Evolutionary conservation across 345 rosid genomes (phyloP).

Genomic region (Pseudoturritis turrita): DNA sequence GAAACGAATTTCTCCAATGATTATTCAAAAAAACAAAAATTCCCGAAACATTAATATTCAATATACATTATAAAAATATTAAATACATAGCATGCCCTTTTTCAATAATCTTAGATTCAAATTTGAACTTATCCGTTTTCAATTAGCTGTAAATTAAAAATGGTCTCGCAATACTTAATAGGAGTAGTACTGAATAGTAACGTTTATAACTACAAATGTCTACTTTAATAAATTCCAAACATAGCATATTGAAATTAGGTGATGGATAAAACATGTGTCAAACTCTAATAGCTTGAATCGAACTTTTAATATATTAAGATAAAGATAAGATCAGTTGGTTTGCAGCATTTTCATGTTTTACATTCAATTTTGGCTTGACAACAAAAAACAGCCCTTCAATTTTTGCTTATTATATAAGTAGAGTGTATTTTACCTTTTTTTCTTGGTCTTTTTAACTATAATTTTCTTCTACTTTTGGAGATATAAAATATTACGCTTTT

Average conservation of each 20-base stretch:
- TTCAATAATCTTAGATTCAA: no score
- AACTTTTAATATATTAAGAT: not conserved
- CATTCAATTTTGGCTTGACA: not conserved
- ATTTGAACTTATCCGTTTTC: no score
- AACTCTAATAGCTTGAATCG: not conserved
- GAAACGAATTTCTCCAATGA: no score
- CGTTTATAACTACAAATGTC: not conserved
- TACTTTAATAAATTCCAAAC: slow-evolving; percentile 5
- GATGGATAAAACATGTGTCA: slow-evolving; percentile 1
- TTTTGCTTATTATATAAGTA: not conserved
- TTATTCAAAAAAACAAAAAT: no score
- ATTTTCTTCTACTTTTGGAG: not conserved
- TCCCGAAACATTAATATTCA: no score
- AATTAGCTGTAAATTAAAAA: no score
- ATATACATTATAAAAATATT: no score
- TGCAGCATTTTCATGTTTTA: not conserved
- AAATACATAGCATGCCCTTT: no score
- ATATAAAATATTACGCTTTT: not conserved
- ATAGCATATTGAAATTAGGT: slow-evolving; percentile 2
- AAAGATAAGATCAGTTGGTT: not conserved
- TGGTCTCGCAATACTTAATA: no score
- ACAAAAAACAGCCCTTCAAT: no score
- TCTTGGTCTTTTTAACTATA: not conserved
- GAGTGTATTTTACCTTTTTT: not conserved
- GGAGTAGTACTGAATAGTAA: no score